phyloP scores from a whole-genome alignment of 2,329 filamentous ascomycete genomes.

The Neonectria sp. region DNA sequence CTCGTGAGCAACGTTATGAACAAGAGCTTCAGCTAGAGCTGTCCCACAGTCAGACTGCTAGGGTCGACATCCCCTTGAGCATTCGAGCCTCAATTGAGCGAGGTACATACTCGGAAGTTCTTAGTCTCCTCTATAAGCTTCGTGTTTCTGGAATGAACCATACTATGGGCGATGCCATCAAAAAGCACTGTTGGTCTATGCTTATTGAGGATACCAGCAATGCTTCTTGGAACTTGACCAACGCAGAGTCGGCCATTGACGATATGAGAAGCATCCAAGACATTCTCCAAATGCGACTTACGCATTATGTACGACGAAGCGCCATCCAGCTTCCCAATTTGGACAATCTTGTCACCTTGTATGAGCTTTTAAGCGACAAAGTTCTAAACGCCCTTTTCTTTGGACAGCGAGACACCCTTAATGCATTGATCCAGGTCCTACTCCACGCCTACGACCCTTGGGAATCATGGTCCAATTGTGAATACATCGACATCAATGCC shows the following conservation, averaged over 20 bases:
- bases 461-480: constrained; percentile 11
- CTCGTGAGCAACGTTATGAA: constrained; percentile 24
- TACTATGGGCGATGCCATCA: constrained; percentile 17
- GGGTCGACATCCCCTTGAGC: constrained; percentile 18
- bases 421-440: constrained; percentile 5
- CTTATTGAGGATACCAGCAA: constrained; percentile 31
- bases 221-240: constrained; percentile 24
- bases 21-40: constrained; percentile 27
- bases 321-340: constrained; percentile 20
- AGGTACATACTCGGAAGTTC: constrained; percentile 31
- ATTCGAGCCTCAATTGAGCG: constrained; percentile 25
- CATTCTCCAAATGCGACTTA: constrained; percentile 19
- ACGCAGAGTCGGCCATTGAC: constrained; percentile 20
- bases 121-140: constrained; percentile 32
- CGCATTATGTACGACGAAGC: constrained; percentile 17
- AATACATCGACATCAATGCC: constrained; percentile 31
- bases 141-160: not conserved
- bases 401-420: constrained; percentile 23
- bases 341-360: constrained; percentile 25
- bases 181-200: constrained; percentile 18
- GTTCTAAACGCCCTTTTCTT: constrained; percentile 27
- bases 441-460: constrained; percentile 22
- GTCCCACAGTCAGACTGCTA: not conserved
- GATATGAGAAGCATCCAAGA: constrained; percentile 19
- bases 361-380: constrained; percentile 10